Evolutionary conservation across 495 filamentous ascomycete genomes (phyloP).

Genomic region (Beverwykella pulmonaria): DNA sequence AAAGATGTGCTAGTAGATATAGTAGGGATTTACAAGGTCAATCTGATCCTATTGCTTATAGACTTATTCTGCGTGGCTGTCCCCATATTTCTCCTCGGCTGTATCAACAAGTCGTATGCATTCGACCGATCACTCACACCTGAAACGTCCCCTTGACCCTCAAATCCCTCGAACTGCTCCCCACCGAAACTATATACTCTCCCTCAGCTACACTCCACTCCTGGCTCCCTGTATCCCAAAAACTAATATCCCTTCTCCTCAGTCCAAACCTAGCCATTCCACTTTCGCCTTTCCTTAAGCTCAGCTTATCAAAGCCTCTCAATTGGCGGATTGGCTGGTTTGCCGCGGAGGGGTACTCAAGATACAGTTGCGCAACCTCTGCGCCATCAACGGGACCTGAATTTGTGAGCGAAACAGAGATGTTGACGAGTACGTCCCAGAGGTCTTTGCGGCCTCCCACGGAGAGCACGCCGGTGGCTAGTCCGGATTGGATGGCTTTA

Average conservation of each 20-base stretch:
- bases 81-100: no score
- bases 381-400: constrained; percentile 4
- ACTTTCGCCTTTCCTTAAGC: not conserved
- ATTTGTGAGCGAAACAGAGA: not conserved
- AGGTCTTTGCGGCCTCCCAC: not conserved
- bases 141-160: no score
- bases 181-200: not conserved
- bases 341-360: not conserved
- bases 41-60: no score
- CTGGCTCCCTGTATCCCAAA: not conserved
- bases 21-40: no score
- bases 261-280: not conserved
- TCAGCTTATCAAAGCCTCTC: constrained; percentile 1
- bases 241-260: not conserved
- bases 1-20: no score
- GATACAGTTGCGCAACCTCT: constrained; percentile 9
- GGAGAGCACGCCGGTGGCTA: not conserved
- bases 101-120: no score
- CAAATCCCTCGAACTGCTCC: not conserved
- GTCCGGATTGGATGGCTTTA: not conserved
- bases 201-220: not conserved
- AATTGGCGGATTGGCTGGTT: not conserved
- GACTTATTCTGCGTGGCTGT: no score
- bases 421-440: not conserved
- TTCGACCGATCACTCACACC: no score